Base-by-base conservation (phyloP, 1,284 basidiomycete species). In the Ustilago bromivora region DNA sequence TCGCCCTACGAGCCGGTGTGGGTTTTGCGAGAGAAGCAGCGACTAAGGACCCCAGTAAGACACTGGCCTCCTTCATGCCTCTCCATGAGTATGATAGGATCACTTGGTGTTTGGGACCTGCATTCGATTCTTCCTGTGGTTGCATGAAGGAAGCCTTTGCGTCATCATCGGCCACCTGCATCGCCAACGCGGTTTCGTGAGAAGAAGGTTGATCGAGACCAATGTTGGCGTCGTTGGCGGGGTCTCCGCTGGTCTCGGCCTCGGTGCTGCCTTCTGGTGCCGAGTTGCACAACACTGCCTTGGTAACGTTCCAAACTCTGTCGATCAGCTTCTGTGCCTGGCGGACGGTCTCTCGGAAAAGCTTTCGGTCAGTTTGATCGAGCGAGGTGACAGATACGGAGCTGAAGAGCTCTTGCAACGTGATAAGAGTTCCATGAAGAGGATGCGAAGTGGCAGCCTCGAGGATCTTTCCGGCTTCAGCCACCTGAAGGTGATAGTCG, bases 21-120 rank as follows among this genome's bases (percentile, higher is more conserved):
- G 58, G 57, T 19, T 52, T 38, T n/a, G 80, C 71, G 3, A 82
- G 82, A 0, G 80, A 73, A 3, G 78, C 57, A 0, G 79, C 66
- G 5, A 85, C 72, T 4, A 85, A 68, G 3, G 74, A 73, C 17
- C 84, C 83, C 23, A 85, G 75, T n/a, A 87, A 73, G 12, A 83
- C 84, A 19, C 85, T 80, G 10, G 84, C 84, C 61, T 87, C 86
- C 66, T 86, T 86, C 77, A 87, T 84, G 38, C 85, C 84, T 35
- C 86, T 68, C 86, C 86, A 87, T 13, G 82, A 83, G 49, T 85
- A 87, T 8, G 82, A 84, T 7, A 87, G 63, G 56, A 87, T 84
- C 32, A 85, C 80, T 61, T 87, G 85, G 54, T 84, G 81, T 62
- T 81, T 82, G 19, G 84, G 82, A 4, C 80, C 73, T 6, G 69